Evolutionary conservation across 176 grass and related monocot species (phyloP), one percentile per base, ranked within the genome.

Genomic region (Leersia perrieri): DNA sequence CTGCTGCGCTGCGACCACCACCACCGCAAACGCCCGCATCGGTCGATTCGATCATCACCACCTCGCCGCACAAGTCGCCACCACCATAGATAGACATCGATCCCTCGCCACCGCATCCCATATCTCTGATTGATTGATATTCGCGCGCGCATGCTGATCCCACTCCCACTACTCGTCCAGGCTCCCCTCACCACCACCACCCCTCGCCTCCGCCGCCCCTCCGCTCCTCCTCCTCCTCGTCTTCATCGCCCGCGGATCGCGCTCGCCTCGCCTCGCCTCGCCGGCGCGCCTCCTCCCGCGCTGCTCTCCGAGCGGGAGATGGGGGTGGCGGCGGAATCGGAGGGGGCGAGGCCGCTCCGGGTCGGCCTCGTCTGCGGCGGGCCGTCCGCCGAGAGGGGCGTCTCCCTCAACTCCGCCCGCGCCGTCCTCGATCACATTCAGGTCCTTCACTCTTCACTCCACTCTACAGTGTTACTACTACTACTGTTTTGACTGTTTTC

Each of bases 361-460:
- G 92, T 98, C 11, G 95, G 92, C 49, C 83, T 98, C 76, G 66
- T 98, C 27, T 98, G 95, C 75, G 92, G 95, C 55, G 95, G 95
- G 23, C 95, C 95, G 60, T 98, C 95, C 28, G 86, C 90, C 26
- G 95, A 94, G 87, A 66, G 95, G 62, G 95, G 95, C 64, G 82
- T 97, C 72, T 97, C 95, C 33, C 89, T 97, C 89, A 94, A 98
- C 83, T 94, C 95, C 11, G 95, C 95, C 11, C 82, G 95, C 78
- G 94, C 95, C 3, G 88, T 98, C 64, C 92, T 98, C 38, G 95
- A 98, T 60, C 95, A 98, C 85, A 98, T 94, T 82, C 90, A 94
- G 88, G 95, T 92, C n/a, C n/a, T n/a, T n/a, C n/a, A n/a, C 12
- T 61, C 57, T 11, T 22, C 32, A 1, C 33, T 68, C 2, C 18